These are phyloP conservation scores for Naganishia vishniacii DNA, from an alignment of 768 basidiomycete species.

Conservation along the genomic window DNA sequence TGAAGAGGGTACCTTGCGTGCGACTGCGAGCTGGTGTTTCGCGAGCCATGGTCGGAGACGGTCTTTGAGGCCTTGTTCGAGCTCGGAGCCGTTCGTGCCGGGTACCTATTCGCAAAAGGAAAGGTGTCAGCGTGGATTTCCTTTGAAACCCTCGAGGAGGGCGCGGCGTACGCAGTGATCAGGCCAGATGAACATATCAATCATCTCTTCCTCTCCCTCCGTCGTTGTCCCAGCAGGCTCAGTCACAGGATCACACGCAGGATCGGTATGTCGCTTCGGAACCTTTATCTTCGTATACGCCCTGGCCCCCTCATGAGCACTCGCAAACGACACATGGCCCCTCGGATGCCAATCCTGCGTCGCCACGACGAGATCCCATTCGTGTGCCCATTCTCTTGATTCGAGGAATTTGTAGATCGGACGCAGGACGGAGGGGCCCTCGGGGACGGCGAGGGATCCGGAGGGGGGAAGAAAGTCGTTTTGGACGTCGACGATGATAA, in stretches of 20 bases:
- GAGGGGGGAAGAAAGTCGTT: conserved; percentile 67
- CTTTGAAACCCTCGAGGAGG: too few species aligned
- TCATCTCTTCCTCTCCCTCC: conserved; percentile 52
- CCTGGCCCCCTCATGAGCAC: conserved; percentile 34
- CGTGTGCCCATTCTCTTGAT: conserved; percentile 37
- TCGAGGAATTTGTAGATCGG: conserved; percentile 59
- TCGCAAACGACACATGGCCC: neutral
- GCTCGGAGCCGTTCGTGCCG: conserved; percentile 57
- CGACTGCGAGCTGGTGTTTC: conserved; percentile 31
- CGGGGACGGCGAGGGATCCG: conserved; percentile 67
- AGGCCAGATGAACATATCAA: conserved; percentile 69
- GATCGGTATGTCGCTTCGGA: conserved; percentile 30
- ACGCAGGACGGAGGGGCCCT: conserved; percentile 58
- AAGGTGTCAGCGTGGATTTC: neutral
- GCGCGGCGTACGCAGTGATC: conserved; percentile 62
- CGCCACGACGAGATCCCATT: conserved; percentile 50
- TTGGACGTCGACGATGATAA: conserved; percentile 73
- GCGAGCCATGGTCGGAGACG: conserved; percentile 51
- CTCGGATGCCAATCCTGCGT: conserved; percentile 34
- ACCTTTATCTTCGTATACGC: conserved; percentile 51
- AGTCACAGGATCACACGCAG: neutral
- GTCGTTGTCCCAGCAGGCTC: conserved; percentile 12
- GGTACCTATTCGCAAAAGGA: conserved; percentile 49
- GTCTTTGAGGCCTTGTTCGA: conserved; percentile 57
- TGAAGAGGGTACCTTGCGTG: conserved; percentile 44